Conservation (phyloP, 1,284 basidiomycete species). For the Anthracocystis walkeri region DNA sequence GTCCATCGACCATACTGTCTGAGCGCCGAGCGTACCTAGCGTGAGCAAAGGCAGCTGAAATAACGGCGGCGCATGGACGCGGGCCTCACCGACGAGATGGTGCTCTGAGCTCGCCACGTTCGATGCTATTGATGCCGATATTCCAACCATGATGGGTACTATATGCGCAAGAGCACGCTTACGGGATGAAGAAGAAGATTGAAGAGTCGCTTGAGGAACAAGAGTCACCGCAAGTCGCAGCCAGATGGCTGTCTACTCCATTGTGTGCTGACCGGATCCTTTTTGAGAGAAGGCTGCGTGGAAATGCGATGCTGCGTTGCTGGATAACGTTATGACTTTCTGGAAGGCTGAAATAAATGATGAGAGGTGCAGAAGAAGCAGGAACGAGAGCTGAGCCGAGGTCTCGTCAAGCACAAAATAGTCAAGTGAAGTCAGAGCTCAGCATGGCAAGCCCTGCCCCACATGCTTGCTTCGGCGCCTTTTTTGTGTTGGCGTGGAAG, state of each 20-base stretch:
- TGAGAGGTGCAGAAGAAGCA: too few relatives aligned
- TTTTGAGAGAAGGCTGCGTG: too few relatives aligned
- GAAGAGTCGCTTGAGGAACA: too few relatives aligned
- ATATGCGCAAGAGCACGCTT: background rate
- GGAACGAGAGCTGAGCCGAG: background rate
- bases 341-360: too few relatives aligned
- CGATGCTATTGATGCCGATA: conserved; percentile 9
- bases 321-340: too few relatives aligned
- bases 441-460: background rate
- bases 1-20: conserved; percentile 66
- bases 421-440: too few relatives aligned
- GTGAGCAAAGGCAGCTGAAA: conserved; percentile 57
- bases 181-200: background rate
- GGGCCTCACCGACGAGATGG: conserved; percentile 34
- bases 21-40: conserved; percentile 61
- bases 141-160: conserved; percentile 28
- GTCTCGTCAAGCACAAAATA: too few relatives aligned
- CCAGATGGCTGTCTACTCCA: too few relatives aligned
- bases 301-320: too few relatives aligned
- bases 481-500: background rate
- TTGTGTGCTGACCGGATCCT: too few relatives aligned
- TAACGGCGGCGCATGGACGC: conserved; percentile 28
- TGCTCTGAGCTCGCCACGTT: conserved; percentile 2
- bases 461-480: conserved; percentile 1
- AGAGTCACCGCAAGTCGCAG: too few relatives aligned